These are phyloP conservation scores for Aspergillus sp. DNA, from an alignment of 2,329 filamentous ascomycete species.

Conservation along the genomic window DNA sequence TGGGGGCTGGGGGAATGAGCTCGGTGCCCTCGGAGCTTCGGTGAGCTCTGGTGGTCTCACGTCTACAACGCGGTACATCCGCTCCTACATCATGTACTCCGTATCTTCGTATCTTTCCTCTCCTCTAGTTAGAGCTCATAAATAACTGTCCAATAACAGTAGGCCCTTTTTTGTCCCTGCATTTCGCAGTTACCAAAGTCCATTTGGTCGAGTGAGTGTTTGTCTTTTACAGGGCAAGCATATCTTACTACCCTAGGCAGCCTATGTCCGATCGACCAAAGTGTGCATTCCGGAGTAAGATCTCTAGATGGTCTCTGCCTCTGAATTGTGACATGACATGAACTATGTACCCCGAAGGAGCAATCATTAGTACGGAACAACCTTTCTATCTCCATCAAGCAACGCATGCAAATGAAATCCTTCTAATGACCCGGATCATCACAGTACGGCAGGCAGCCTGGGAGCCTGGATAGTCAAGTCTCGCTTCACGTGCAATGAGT, in stretches of 20 bases:
- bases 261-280: not conserved
- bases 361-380: not conserved
- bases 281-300: not conserved
- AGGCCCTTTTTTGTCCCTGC: not conserved
- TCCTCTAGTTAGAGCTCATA: not conserved
- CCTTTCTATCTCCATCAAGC: not conserved
- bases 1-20: slow-evolving; percentile 3
- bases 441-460: no score
- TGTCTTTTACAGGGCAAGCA: not conserved
- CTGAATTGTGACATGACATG: not conserved
- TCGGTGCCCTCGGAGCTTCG: not conserved
- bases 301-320: not conserved
- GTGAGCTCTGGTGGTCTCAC: not conserved
- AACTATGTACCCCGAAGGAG: not conserved
- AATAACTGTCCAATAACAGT: not conserved
- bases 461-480: no score
- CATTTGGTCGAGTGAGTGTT: not conserved
- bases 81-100: not conserved
- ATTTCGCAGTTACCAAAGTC: not conserved
- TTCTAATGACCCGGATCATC: no score
- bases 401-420: not conserved
- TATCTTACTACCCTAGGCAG: not conserved
- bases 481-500: not conserved
- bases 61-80: not conserved
- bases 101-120: not conserved